Base-by-base conservation (phyloP, 108 stramenopile genomes). In the Fragilariopsis cylindrus region DNA sequence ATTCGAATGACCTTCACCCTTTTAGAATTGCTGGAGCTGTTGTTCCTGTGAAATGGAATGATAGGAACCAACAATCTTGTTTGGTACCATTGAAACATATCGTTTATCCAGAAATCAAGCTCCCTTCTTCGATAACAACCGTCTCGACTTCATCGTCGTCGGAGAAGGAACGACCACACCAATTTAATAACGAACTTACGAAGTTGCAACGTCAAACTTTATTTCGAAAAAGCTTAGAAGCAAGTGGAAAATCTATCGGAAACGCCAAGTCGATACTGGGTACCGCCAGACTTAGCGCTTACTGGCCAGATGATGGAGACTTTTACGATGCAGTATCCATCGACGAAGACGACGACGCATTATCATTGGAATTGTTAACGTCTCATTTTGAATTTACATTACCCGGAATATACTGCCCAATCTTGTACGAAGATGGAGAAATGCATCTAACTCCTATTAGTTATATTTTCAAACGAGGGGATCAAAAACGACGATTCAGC, bases 381-480 rank as follows among this genome's bases (percentile, higher is more conserved):
- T 64, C 69, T 15, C 76, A 76, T 52, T 58, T 60, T 11, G 57
- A 70, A 18, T 76, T 69, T 52, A 49, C 62, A 16, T 6, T 70
- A 13, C 57, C 58, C 44, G 76, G 76, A 41, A 52, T 50, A 7
- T 76, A 76, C 30, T 76, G 76, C 44, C 76, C 76, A 15, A 60
- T 76, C 48, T n/a, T 49, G 8, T 76, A 76, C 69, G 76, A 76
- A 18, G 69, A 76, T 41, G 76, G 76, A 13, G 76, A 70, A n/a
- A 39, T 9, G 16, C 57, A 47, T 19, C 53, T 76, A 2, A 48
- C 68, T 5, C 76, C 76, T 3, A 4, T 76, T 13, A 55, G 49
- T 60, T 70, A 76, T 62, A 60, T 76, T 40, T 50, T 43, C 13
- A 60, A 69, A 69, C 54, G 71, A 62, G 39, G 58, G 43, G 43